A percentile compares a stretch with the other conserved stretches of the same genome.
Evolutionary conservation across 768 basidiomycete species (phyloP).

Genomic region (Tremella fuciformis): DNA sequence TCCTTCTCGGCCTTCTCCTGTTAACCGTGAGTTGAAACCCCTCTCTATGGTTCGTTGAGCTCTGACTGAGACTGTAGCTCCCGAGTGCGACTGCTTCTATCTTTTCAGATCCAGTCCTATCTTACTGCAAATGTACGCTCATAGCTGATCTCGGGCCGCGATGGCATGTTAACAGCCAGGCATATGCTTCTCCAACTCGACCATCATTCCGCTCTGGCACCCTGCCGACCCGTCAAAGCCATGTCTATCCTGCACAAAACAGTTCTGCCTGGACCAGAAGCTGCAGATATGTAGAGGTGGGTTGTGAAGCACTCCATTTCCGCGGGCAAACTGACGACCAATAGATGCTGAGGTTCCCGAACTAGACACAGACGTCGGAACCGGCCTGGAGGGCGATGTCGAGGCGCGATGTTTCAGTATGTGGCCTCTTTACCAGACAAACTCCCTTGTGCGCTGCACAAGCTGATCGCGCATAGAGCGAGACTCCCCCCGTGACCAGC

Average conservation of each 20-base stretch:
- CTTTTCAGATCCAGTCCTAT: constrained; percentile 43
- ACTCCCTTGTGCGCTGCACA: background rate
- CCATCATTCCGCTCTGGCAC: constrained; percentile 73
- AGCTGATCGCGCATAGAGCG: constrained; percentile 61
- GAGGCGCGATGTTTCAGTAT: constrained; percentile 93
- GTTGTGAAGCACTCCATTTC: background rate
- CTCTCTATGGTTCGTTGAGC: background rate
- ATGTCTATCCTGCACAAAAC: constrained; percentile 87
- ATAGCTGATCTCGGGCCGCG: background rate
- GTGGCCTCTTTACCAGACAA: constrained; percentile 46
- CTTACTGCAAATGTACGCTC: constrained; percentile 51
- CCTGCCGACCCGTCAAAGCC: constrained; percentile 85
- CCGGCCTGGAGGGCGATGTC: constrained; percentile 91
- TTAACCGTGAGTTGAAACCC: background rate
- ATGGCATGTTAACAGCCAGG: constrained; percentile 56
- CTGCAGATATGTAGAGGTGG: constrained; percentile 63
- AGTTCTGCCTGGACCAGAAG: constrained; percentile 93
- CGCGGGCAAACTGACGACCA: constrained; percentile 7
- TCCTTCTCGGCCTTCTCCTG: background rate
- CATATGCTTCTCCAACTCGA: constrained; percentile 87
- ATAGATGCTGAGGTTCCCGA: constrained; percentile 62
- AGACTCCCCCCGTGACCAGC: constrained; percentile 90
- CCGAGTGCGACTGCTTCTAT: constrained; percentile 24
- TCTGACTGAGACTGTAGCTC: constrained; percentile 1
- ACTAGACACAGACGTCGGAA: constrained; percentile 85